These are phyloP conservation scores for Citrus reticulata DNA, from an alignment of 345 rosid species.

Conservation along the genomic window DNA sequence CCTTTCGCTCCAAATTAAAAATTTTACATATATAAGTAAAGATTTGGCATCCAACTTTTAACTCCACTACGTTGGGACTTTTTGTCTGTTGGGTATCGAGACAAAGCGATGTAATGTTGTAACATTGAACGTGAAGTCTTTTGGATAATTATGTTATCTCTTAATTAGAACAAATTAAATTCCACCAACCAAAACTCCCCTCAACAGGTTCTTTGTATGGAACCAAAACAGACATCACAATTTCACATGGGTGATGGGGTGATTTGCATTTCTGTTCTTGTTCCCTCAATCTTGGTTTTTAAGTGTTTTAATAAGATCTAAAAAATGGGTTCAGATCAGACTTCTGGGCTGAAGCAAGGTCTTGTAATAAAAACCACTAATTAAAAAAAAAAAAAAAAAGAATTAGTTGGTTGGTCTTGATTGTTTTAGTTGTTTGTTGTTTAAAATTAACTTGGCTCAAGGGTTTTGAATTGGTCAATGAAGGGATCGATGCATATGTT, in stretches of 20 bases:
- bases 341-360: neutral
- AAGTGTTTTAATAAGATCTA: no score
- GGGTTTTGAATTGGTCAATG: neutral
- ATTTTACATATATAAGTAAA: no score
- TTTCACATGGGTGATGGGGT: neutral
- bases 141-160: constrained; percentile 8
- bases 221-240: neutral
- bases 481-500: neutral
- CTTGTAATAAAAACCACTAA: neutral
- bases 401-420: no score
- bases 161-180: neutral
- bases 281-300: neutral
- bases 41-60: neutral
- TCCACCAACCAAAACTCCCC: constrained; percentile 9
- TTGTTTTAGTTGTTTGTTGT: neutral
- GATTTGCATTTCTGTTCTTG: neutral
- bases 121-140: constrained; percentile 11
- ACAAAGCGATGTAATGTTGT: neutral
- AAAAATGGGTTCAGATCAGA: neutral
- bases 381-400: no score
- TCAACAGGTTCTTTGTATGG: neutral
- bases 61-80: neutral
- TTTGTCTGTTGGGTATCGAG: neutral
- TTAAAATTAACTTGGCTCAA: neutral
- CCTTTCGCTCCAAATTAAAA: neutral